A percentile compares a stretch with the other conserved stretches of the same genome.
These are phyloP conservation scores for Globisporangium camurandrum DNA, from an alignment of 352 stramenopile genomes.

Conservation along the genomic window DNA sequence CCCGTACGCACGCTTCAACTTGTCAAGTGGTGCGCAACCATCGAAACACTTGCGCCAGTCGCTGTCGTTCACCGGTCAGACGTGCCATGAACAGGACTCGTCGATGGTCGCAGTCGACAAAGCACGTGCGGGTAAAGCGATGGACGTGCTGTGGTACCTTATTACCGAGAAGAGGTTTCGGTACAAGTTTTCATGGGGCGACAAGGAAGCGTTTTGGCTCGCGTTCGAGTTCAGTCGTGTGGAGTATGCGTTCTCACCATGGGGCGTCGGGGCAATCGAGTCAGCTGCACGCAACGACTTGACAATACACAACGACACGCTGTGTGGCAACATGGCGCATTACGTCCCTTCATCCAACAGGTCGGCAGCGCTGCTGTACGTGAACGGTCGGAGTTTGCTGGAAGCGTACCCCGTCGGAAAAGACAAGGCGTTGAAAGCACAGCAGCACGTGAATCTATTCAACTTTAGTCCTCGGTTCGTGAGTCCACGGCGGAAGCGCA, in stretches of 20 bases:
- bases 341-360: conserved; percentile 29
- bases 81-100: conserved; percentile 61
- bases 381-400: conserved; percentile 48
- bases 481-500: not conserved
- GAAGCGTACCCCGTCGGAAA: conserved; percentile 33
- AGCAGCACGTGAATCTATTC: conserved; percentile 8
- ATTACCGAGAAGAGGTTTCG: conserved; percentile 59
- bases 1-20: conserved; percentile 43
- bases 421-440: conserved; percentile 13
- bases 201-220: conserved; percentile 78
- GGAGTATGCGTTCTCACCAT: conserved; percentile 60
- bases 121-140: conserved; percentile 24
- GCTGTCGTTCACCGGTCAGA: conserved; percentile 32
- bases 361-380: conserved; percentile 36
- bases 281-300: conserved; percentile 45
- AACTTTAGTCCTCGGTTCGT: conserved; percentile 9
- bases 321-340: conserved; percentile 64
- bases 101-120: conserved; percentile 73
- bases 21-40: conserved; percentile 16
- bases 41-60: conserved; percentile 27
- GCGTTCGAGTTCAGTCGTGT: conserved; percentile 45
- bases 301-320: conserved; percentile 37
- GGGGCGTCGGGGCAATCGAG: conserved; percentile 44
- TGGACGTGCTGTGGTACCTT: conserved; percentile 61
- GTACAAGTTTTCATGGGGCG: conserved; percentile 56